phyloP scores from a whole-genome alignment of 768 basidiomycete species.

The Clavulina sp. region DNA sequence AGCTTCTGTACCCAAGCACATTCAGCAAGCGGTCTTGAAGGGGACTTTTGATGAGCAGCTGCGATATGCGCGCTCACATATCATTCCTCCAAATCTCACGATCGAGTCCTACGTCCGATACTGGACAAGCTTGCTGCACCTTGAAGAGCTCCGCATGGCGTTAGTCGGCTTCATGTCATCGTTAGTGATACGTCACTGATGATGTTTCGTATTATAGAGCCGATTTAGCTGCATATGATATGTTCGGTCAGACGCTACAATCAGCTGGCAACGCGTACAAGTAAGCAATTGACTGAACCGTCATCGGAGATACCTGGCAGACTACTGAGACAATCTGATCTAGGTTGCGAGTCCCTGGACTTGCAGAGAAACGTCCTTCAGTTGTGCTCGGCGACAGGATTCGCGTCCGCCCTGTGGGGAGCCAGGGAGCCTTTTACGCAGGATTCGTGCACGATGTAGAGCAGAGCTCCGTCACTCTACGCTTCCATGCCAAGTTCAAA shows the following conservation, averaged over 20 bases:
- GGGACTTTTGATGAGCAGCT: constrained; percentile 10
- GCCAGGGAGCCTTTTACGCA: constrained; percentile 32
- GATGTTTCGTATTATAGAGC: no score
- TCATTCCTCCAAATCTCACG: constrained; percentile 24
- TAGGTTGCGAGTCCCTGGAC: constrained; percentile 30
- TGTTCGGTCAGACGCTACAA: constrained; percentile 7
- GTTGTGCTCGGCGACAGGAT: constrained; percentile 33
- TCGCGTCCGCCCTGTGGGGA: constrained; percentile 23
- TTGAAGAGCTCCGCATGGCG: constrained; percentile 24
- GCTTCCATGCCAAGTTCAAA: constrained; percentile 29
- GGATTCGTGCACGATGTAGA: constrained; percentile 39
- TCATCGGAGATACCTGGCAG: no score
- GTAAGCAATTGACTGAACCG: no score
- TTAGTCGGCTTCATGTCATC: neutral
- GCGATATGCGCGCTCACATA: no score
- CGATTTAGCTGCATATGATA: constrained; percentile 22
- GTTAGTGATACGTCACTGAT: no score
- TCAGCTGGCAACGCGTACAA: constrained; percentile 1
- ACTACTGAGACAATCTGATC: neutral
- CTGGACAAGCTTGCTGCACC: constrained; percentile 30
- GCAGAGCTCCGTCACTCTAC: constrained; percentile 32
- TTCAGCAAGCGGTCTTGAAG: constrained; percentile 20
- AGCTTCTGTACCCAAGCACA: constrained; percentile 23
- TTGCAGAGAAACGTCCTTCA: constrained; percentile 41
- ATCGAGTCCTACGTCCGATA: constrained; percentile 25